phyloP scores from a whole-genome alignment of 257 asterid species.

The Solanum infundibuliforme region DNA sequence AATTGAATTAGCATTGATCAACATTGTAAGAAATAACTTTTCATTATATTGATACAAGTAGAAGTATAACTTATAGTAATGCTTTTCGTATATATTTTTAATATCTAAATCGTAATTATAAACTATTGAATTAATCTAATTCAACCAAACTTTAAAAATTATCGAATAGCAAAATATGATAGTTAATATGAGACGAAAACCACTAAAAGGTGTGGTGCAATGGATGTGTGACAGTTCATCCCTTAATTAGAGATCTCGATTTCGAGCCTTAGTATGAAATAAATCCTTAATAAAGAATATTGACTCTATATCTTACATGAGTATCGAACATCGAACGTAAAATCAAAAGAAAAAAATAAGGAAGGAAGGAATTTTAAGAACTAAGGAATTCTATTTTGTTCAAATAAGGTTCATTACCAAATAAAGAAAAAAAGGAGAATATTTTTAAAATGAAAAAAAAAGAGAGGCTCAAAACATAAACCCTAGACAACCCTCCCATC shows the following conservation, averaged over 20 bases:
- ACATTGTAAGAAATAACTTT: neutral
- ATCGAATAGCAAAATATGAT: neutral
- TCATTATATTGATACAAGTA: neutral
- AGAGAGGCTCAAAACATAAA: conserved; percentile 5
- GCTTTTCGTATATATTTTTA: neutral
- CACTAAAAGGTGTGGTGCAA: neutral
- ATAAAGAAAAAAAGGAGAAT: too few relatives aligned
- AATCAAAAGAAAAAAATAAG: too few relatives aligned
- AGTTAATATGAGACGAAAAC: neutral
- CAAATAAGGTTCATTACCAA: neutral
- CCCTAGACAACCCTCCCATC: conserved; percentile 38
- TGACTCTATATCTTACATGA: too few relatives aligned
- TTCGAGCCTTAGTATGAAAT: too few relatives aligned
- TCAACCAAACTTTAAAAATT: neutral
- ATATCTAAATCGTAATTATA: neutral
- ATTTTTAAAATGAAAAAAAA: too few relatives aligned
- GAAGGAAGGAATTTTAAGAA: neutral
- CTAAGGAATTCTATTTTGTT: neutral
- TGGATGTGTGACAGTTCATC: neutral
- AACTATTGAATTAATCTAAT: neutral
- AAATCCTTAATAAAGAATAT: too few relatives aligned
- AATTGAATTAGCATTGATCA: neutral
- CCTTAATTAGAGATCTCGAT: too few relatives aligned
- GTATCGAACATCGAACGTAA: neutral
- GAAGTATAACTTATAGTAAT: neutral